Conservation (phyloP, 2,329 filamentous ascomycete species). For the Botrytis deweyae region DNA sequence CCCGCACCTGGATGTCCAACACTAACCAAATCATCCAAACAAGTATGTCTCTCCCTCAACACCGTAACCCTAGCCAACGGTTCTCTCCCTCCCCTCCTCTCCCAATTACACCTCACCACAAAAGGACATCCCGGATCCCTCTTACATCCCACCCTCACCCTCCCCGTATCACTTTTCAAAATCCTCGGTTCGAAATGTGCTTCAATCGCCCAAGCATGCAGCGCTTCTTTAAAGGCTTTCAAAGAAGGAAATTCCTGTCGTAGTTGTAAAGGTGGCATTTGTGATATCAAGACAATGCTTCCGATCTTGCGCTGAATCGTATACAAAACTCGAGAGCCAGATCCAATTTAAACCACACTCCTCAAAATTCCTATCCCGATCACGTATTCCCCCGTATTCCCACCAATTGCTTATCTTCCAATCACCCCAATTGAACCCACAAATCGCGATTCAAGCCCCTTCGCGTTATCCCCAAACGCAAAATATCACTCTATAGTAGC, state of each 20-base stretch:
- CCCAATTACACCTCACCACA: conserved; percentile 40
- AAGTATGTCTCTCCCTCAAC: conserved; percentile 38
- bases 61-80: conserved; percentile 38
- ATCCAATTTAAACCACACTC: not conserved
- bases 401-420: not conserved
- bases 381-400: not conserved
- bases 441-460: not conserved
- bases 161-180: conserved; percentile 38
- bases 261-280: conserved; percentile 38
- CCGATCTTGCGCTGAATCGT: not conserved
- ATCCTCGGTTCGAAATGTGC: conserved; percentile 40
- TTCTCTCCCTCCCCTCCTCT: conserved; percentile 36
- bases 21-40: conserved; percentile 34
- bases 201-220: conserved; percentile 40
- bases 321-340: not conserved
- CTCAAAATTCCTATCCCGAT: not conserved
- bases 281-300: not conserved
- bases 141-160: conserved; percentile 40
- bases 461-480: not conserved
- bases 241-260: conserved; percentile 39
- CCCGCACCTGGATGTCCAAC: conserved; percentile 7
- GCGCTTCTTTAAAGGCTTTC: conserved; percentile 40
- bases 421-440: not conserved
- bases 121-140: conserved; percentile 39
- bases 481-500: not conserved